phyloP scores from a whole-genome alignment of 2,329 filamentous ascomycete genomes.

The Neonectria neomacrospora region DNA sequence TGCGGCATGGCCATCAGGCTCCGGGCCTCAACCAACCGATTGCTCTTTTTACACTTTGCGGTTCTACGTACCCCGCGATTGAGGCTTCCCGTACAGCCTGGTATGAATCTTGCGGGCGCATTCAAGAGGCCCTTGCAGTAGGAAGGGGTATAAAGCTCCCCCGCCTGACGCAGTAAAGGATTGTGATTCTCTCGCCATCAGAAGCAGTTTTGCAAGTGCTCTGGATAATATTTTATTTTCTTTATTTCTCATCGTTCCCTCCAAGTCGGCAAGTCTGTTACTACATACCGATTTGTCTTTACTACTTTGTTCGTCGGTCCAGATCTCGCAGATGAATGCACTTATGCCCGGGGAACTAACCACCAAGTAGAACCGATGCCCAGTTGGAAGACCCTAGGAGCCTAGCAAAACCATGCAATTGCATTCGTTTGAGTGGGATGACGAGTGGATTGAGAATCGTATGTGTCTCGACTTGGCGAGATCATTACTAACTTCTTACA shows the following conservation, averaged over 20 bases:
- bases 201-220: background rate
- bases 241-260: background rate
- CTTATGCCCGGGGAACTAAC: background rate
- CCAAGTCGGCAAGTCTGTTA: background rate
- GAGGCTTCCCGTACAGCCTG: constrained; percentile 1
- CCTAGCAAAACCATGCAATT: background rate
- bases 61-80: constrained; percentile 13
- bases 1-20: constrained; percentile 24
- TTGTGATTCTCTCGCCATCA: background rate
- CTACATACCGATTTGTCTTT: background rate
- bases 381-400: background rate
- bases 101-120: constrained; percentile 13
- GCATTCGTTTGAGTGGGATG: background rate
- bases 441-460: constrained; percentile 3
- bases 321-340: background rate
- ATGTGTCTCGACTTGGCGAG: background rate
- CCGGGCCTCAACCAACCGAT: constrained; percentile 16
- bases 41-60: constrained; percentile 15
- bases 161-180: background rate
- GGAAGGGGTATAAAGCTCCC: constrained; percentile 11
- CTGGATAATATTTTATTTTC: background rate
- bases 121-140: background rate
- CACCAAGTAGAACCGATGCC: background rate
- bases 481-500: background rate
- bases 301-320: background rate